These are phyloP conservation scores for Zymoseptoria tritici DNA, from an alignment of 2,329 filamentous ascomycete species.

Conservation along the genomic window DNA sequence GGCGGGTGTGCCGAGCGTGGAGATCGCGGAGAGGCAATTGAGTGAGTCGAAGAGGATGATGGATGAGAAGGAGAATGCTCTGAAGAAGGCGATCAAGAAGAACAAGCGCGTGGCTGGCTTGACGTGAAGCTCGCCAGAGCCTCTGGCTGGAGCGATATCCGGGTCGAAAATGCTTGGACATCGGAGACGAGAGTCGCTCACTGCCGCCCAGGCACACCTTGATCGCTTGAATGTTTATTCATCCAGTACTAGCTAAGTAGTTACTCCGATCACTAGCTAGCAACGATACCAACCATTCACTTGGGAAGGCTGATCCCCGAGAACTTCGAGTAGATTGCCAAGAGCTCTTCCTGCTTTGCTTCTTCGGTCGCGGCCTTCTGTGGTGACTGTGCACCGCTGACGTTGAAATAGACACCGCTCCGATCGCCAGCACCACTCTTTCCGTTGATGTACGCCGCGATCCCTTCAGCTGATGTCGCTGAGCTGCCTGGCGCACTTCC, in stretches of 20 bases:
- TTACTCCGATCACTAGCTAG: background rate
- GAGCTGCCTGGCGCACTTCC: constrained; percentile 40
- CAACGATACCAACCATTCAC: background rate
- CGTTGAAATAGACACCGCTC: constrained; percentile 33
- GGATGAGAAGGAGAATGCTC: constrained; percentile 29
- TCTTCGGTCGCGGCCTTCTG: constrained; percentile 32
- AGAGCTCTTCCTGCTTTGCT: constrained; percentile 38
- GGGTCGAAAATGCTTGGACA: background rate
- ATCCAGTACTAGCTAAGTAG: background rate
- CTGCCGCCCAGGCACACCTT: background rate
- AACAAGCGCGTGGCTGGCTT: constrained; percentile 29
- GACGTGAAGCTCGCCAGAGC: background rate
- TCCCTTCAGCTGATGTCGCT: constrained; percentile 42
- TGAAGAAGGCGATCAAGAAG: constrained; percentile 31
- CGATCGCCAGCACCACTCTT: constrained; percentile 30
- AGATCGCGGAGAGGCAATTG: constrained; percentile 27
- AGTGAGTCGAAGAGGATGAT: constrained; percentile 24
- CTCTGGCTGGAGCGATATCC: background rate
- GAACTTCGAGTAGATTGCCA: constrained; percentile 33
- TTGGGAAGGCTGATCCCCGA: constrained; percentile 29
- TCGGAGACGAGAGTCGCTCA: background rate
- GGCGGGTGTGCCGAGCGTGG: constrained; percentile 17
- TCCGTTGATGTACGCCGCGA: constrained; percentile 43
- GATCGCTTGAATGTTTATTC: background rate
- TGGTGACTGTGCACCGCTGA: constrained; percentile 18